Percentiles rank a stretch among this genome's conserved stretches.
Evolutionary conservation across 2,329 filamentous ascomycete genomes (phyloP).

Genomic region (Arthroderma uncinatum): DNA sequence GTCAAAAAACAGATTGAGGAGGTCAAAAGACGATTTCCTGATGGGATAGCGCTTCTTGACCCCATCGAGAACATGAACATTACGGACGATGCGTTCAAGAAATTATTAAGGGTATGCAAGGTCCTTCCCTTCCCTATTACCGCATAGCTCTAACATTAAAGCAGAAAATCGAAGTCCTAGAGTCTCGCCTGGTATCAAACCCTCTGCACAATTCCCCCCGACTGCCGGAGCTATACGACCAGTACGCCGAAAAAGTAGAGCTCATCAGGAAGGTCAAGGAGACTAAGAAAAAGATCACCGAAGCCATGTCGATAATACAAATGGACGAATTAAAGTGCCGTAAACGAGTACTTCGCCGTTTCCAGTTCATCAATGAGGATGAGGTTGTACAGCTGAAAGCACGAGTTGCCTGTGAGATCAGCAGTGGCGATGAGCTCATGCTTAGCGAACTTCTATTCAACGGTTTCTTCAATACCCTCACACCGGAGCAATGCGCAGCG

Average conservation of each 20-base stretch:
- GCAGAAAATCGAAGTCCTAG: conserved; percentile 91
- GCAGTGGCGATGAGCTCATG: conserved; percentile 87
- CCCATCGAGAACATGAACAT: conserved; percentile 96
- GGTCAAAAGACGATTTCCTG: conserved; percentile 76
- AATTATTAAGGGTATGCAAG: conserved; percentile 54
- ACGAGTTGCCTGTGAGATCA: conserved; percentile 94
- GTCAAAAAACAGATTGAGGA: conserved; percentile 61
- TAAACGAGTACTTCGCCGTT: conserved; percentile 84
- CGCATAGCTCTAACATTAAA: conserved; percentile 11
- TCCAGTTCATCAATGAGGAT: conserved; percentile 89
- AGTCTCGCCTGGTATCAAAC: conserved; percentile 78
- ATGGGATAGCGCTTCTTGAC: conserved; percentile 79
- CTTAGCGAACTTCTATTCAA: conserved; percentile 91
- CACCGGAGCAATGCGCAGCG: conserved; percentile 75
- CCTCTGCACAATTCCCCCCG: conserved; percentile 84
- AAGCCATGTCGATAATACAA: conserved; percentile 79
- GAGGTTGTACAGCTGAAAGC: conserved; percentile 96
- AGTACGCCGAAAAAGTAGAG: conserved; percentile 71
- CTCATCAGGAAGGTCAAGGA: conserved; percentile 70
- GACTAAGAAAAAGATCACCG: conserved; percentile 74
- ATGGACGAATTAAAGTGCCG: conserved; percentile 92
- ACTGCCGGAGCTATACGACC: conserved; percentile 71
- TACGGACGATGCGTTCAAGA: conserved; percentile 83
- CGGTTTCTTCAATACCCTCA: conserved; percentile 92
- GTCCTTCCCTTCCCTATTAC: not conserved